Percentiles rank a stretch among this genome's conserved stretches.
phyloP scores from a whole-genome alignment of 2,329 filamentous ascomycete genomes.

The Epichloe coenophiala region DNA sequence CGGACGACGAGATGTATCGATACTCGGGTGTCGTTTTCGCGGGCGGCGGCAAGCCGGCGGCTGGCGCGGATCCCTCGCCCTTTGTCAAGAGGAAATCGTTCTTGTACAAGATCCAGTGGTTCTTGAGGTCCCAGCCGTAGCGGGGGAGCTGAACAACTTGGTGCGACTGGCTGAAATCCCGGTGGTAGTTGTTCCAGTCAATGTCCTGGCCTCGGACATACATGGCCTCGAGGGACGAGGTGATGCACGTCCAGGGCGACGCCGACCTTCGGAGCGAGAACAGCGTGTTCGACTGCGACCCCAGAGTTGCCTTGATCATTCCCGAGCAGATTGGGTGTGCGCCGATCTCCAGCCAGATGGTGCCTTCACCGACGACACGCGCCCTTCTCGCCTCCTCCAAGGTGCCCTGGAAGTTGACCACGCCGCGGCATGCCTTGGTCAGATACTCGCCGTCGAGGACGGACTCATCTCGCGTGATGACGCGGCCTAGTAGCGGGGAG shows the following conservation, averaged over 20 bases:
- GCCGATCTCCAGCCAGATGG: constrained; percentile 54
- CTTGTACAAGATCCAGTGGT: constrained; percentile 44
- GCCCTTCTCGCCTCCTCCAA: constrained; percentile 34
- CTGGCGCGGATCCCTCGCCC: constrained; percentile 14
- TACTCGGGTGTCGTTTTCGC: too few relatives aligned
- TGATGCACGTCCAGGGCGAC: constrained; percentile 40
- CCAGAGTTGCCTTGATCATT: constrained; percentile 47
- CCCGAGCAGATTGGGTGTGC: constrained; percentile 49
- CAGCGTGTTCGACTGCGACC: constrained; percentile 32
- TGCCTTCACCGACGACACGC: constrained; percentile 38
- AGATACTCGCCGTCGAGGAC: constrained; percentile 31
- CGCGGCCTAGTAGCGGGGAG: constrained; percentile 31
- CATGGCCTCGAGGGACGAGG: not conserved
- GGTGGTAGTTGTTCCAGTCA: constrained; percentile 49
- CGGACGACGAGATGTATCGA: too few relatives aligned
- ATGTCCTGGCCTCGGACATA: constrained; percentile 19
- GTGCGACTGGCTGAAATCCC: constrained; percentile 21
- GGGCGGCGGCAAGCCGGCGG: too few relatives aligned
- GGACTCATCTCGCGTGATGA: constrained; percentile 10
- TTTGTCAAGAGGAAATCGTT: constrained; percentile 53
- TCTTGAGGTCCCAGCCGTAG: constrained; percentile 59
- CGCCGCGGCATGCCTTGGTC: constrained; percentile 37
- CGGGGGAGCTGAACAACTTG: constrained; percentile 47
- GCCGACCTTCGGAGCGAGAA: constrained; percentile 43
- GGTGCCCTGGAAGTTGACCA: constrained; percentile 51